Base-by-base conservation (phyloP, 73 alveolate species). In the Stentor coeruleus region DNA sequence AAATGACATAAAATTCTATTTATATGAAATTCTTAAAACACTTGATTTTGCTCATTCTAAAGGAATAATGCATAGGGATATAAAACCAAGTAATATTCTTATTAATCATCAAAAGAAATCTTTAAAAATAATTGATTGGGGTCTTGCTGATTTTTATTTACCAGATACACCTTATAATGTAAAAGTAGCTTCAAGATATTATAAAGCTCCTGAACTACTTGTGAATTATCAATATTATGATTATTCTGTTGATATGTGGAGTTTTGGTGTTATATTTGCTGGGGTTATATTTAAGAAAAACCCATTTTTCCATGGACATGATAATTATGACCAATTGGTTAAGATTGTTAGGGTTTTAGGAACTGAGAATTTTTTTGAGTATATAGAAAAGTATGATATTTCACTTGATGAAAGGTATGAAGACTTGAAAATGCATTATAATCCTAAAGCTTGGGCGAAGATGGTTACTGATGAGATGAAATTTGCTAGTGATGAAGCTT, bases 231-330 rank as follows among this genome's bases (percentile, higher is more conserved):
- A 84, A 28, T 90, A 42, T 59, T 95, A 95, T 84, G 97, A 95
- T 82, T 95, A 95, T 80, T 89, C 97, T 3, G 88, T 95, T 3
- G 99, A 95, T 84, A 89, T 92, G 76, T 95, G 99, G 97, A 88
- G 97, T 74, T 85, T 95, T 6, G 99, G 98, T 3, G 90, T 97
- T 74, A 93, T 91, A 96, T 84, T 94, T 79, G 97, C 98, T 31
- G 97, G 97, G 1, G 93, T 94, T 97, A 96, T 97, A 83, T 93
- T 97, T 82, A 96, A 93, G 79, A 91, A 91, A 74, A 99, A 97
- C 77, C 99, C 99, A 55, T 96, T 97, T 92, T 97, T 97, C 91
- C 94, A 97, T 75, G 99, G 99, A 40, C 87, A 87, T 38, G 99
- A 97, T 88, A 97, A 97, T 87, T 88, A 97, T 55, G 99, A 97